Base-by-base conservation (phyloP, 2,329 filamentous ascomycete genomes). In the Ceratocystis smalleyi region DNA sequence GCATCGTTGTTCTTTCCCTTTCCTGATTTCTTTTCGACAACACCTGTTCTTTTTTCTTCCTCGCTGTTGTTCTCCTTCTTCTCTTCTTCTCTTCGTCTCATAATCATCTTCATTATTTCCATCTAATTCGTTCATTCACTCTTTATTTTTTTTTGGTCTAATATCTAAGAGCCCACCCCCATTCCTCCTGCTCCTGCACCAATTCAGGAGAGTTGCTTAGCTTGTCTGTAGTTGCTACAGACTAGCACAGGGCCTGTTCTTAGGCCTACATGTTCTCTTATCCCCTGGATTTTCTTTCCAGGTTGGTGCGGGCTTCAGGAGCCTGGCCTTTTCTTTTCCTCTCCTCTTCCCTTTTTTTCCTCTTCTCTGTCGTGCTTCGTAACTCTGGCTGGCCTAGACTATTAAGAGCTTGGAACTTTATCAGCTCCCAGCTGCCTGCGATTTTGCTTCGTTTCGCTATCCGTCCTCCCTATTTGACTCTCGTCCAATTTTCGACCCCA, bases 271-370 rank as follows among this genome's bases (percentile, higher is more conserved):
- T 43, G 43, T n/a, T 59, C 19, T 59, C 54, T 22, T 27, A 3
- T 19, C 57, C 22, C 59, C 59, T 54, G 27, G 45, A 55, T 61
- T 40, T 47, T 61, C 57, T 54, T 54, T 19, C 55, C 49, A 5
- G 40, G 45, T 43, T 40, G 24, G 32, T 62, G 54, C 54, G 54
- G 54, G 54, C 54, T 57, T 57, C 54, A 57, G 43, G 17, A 57
- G 59, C 24, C 64, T 62, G 43, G 61, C 62, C 35, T 57, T 65
- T 57, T 57, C 49, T 66, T 22, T 62, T 59, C 40, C n/a, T 59
- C 22, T 61, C 24, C 15, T 59, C 32, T 63, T 62, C 35, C 59
- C 19, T 61, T 60, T 30, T 40, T 63, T 19, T 55, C 2, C 19
- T 35, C 27, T 27, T 59, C 19, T 30, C 6, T 2, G 27, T 30